Evolutionary conservation across 441 rosid genomes (phyloP).

Genomic region (Lepidium campestre): DNA sequence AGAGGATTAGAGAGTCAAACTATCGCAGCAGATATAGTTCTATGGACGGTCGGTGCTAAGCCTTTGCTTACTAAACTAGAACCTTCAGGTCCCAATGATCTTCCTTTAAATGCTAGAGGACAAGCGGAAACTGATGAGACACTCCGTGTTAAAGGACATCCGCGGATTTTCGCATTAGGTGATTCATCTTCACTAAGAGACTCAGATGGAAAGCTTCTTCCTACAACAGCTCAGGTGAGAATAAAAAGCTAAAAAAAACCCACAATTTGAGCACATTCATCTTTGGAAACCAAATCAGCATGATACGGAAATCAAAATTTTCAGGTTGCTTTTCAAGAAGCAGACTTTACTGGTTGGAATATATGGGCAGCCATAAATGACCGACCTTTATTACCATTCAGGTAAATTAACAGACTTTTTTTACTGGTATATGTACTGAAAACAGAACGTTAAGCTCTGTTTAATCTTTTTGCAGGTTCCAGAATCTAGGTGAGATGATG

Average conservation of each 20-base stretch:
- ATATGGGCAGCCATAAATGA: slow-evolving; percentile 91
- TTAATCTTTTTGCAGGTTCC: slow-evolving; percentile 49
- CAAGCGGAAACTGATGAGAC: slow-evolving; percentile 95
- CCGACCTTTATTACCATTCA: slow-evolving; percentile 87
- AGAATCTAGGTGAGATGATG: slow-evolving; percentile 97
- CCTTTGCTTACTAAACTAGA: slow-evolving; percentile 69
- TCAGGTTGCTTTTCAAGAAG: slow-evolving; percentile 97
- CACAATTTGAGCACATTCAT: background rate
- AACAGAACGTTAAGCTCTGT: background rate
- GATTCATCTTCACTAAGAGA: slow-evolving; percentile 87
- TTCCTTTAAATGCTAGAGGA: slow-evolving; percentile 76
- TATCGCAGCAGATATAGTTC: slow-evolving; percentile 72
- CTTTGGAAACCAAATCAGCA: background rate
- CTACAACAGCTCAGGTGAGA: slow-evolving; percentile 89
- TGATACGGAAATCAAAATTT: background rate
- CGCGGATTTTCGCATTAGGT: slow-evolving; percentile 84
- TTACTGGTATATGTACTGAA: background rate
- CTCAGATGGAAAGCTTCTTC: slow-evolving; percentile 69
- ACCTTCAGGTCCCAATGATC: slow-evolving; percentile 39
- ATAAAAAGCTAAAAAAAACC: background rate
- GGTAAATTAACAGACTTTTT: slow-evolving; percentile 30
- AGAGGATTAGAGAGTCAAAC: slow-evolving; percentile 63
- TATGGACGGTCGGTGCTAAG: slow-evolving; percentile 89
- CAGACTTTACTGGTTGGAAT: slow-evolving; percentile 95
- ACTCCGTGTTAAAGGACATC: slow-evolving; percentile 94